phyloP scores from a whole-genome alignment of 345 rosid genomes.

The Corchorus capsularis region DNA sequence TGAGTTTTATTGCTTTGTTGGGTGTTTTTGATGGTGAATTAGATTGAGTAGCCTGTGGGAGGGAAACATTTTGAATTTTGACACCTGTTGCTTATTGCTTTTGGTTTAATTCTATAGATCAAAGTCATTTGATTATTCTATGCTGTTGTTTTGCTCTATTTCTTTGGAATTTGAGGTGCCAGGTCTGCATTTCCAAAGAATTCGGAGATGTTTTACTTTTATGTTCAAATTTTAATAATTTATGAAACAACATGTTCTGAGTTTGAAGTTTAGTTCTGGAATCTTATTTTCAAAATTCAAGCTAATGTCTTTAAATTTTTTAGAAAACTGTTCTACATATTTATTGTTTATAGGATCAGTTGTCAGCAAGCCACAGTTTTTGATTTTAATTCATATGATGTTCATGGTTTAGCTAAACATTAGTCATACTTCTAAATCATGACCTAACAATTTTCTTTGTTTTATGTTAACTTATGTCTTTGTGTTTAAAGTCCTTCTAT shows the following conservation, averaged over 20 bases:
- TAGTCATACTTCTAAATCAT: background rate
- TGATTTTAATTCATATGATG: background rate
- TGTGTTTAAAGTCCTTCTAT: background rate
- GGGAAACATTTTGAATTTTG: slow-evolving; percentile 18
- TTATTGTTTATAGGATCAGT: background rate
- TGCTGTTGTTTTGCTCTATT: slow-evolving; percentile 11
- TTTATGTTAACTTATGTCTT: background rate
- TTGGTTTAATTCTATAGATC: slow-evolving; percentile 29
- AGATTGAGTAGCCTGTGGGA: slow-evolving; percentile 30
- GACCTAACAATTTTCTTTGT: background rate
- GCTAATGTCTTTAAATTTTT: background rate
- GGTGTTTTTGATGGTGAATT: slow-evolving; percentile 18
- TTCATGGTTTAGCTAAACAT: background rate
- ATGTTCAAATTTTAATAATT: slow-evolving; percentile 4
- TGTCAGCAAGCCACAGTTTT: background rate
- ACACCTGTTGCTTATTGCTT: slow-evolving; percentile 1
- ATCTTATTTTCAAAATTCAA: too few relatives aligned
- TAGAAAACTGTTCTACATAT: too few relatives aligned
- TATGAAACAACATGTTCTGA: background rate
- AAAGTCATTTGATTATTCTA: slow-evolving; percentile 5
- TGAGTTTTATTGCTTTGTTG: slow-evolving; percentile 1
- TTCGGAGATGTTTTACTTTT: background rate
- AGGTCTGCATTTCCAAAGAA: background rate
- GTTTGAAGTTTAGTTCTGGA: background rate
- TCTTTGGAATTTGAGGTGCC: background rate